Conservation (phyloP, 169 alveolate genomes). For the Plasmodium ovale region DNA sequence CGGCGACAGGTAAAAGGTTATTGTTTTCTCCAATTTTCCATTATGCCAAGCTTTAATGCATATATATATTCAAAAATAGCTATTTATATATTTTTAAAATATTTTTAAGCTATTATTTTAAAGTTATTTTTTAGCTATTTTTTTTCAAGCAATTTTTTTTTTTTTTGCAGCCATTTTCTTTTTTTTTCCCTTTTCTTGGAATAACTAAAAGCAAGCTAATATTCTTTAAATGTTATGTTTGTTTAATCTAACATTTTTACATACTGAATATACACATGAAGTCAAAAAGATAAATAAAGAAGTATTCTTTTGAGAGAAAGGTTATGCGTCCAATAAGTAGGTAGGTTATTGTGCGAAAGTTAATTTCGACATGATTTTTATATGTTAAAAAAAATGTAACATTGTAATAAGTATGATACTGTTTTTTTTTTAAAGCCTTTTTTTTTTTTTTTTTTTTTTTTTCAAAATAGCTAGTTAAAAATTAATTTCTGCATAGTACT, state of each 20-base stretch:
- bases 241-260: no score
- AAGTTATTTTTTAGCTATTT: no score
- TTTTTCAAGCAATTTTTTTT: not conserved
- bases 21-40: no score
- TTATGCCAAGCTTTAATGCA: no score
- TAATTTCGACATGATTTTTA: not conserved
- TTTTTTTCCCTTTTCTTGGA: not conserved
- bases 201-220: not conserved
- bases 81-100: no score
- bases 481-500: not conserved
- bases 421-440: not conserved
- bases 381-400: not conserved
- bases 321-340: not conserved
- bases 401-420: not conserved
- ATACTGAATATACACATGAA: no score
- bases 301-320: not conserved
- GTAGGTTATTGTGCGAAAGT: not conserved
- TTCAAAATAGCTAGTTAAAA: not conserved
- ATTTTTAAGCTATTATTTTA: no score
- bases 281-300: not conserved
- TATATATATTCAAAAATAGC: no score
- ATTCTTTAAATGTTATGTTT: not conserved
- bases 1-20: no score
- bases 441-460: slow-evolving; percentile 2
- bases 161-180: not conserved